A percentile compares a stretch with the other conserved stretches of the same genome.
These are phyloP conservation scores for Chaetomium sp. DNA, from an alignment of 2,329 filamentous ascomycete genomes.

Conservation along the genomic window DNA sequence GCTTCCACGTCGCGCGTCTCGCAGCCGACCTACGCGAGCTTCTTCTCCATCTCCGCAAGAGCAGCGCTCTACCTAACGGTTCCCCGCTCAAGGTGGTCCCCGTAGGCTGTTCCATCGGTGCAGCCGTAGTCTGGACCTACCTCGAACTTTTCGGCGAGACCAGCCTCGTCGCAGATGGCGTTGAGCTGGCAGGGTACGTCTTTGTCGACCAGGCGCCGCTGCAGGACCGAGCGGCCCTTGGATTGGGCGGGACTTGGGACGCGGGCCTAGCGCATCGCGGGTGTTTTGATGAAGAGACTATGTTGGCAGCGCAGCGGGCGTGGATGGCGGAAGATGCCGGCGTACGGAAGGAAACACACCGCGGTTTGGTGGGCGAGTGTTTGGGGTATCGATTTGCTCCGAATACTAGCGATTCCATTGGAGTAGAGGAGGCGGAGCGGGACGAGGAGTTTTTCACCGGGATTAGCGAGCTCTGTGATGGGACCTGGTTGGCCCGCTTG, in stretches of 20 bases:
- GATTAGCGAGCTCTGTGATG: conserved; percentile 31
- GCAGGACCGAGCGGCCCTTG: conserved; percentile 31
- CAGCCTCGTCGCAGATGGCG: not conserved
- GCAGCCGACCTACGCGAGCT: conserved; percentile 33
- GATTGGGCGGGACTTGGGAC: conserved; percentile 27
- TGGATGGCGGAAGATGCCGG: conserved; percentile 23
- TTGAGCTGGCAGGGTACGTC: conserved; percentile 29
- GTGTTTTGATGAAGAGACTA: conserved; percentile 34
- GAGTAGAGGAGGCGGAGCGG: conserved; percentile 18
- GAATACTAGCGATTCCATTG: conserved; percentile 21
- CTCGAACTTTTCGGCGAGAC: conserved; percentile 31
- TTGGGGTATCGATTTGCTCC: conserved; percentile 32
- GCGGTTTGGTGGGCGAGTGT: conserved; percentile 30
- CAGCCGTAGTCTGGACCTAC: conserved; percentile 36
- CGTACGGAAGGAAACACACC: conserved; percentile 21
- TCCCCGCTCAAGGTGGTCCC: conserved; percentile 24
- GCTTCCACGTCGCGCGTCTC: conserved; percentile 36
- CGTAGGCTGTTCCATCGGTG: conserved; percentile 37
- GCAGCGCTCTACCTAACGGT: not conserved
- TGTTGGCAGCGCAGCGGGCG: conserved; percentile 28
- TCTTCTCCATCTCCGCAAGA: conserved; percentile 23
- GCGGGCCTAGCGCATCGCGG: conserved; percentile 28
- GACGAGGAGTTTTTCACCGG: conserved; percentile 33
- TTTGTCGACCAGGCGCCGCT: conserved; percentile 38
- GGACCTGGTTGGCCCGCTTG: conserved; percentile 33